A percentile compares a stretch with the other conserved stretches of the same genome.
phyloP scores from a whole-genome alignment of 1,284 basidiomycete species.

The Rhizoctonia solani region DNA sequence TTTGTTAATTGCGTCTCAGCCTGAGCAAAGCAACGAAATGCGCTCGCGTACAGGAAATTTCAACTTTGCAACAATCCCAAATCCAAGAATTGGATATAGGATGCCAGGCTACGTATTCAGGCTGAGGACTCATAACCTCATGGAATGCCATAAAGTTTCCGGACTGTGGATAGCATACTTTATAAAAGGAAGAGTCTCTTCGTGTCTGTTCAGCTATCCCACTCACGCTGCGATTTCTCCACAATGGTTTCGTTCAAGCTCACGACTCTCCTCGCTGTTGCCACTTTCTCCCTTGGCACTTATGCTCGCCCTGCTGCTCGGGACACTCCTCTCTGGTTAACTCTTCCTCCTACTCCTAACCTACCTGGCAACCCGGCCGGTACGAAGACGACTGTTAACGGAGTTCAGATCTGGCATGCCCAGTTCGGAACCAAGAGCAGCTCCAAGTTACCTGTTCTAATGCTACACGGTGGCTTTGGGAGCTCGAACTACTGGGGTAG shows the following conservation, averaged over 20 bases:
- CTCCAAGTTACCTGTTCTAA: neutral
- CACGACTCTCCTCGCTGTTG: neutral
- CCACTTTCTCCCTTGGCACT: neutral
- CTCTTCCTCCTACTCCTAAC: neutral
- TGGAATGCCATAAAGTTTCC: no score
- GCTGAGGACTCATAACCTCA: no score
- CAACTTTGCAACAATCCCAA: no score
- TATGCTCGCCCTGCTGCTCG: neutral
- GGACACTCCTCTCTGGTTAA: neutral
- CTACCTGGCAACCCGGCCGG: constrained; percentile 6
- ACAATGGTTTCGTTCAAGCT: neutral
- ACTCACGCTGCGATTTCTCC: neutral
- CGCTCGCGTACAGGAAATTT: no score
- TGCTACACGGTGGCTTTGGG: constrained; percentile 17
- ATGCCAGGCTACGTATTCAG: no score
- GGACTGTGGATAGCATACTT: neutral
- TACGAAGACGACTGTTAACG: neutral
- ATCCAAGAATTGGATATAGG: no score
- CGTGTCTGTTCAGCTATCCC: neutral
- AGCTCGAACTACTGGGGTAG: constrained; percentile 16
- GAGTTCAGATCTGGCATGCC: constrained; percentile 11
- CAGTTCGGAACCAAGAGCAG: neutral
- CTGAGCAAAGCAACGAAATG: no score
- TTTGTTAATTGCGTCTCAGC: no score
- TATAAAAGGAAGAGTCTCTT: neutral